Percentiles rank a stretch among this genome's conserved stretches.
phyloP scores from a whole-genome alignment of 345 rosid genomes.

The Pistacia vera region DNA sequence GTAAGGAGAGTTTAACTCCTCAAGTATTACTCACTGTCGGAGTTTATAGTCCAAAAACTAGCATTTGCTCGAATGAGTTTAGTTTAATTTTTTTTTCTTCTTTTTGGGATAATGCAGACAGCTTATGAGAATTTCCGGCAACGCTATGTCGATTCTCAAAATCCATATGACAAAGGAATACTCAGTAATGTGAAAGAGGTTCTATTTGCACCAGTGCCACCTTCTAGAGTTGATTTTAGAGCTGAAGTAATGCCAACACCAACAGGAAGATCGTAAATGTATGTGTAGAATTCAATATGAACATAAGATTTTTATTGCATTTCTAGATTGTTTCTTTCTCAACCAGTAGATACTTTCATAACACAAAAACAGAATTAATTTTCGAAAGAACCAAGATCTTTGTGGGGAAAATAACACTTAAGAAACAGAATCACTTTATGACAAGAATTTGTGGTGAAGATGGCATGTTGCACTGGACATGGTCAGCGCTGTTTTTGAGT shows the following conservation, averaged over 20 bases:
- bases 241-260: slow-evolving; percentile 25
- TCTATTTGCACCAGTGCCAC: slow-evolving; percentile 24
- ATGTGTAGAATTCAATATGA: no score
- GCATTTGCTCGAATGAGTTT: background rate
- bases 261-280: background rate
- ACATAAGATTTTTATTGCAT: no score
- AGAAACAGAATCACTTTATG: background rate
- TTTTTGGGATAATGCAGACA: slow-evolving; percentile 26
- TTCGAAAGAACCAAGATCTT: background rate
- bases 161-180: slow-evolving; percentile 36
- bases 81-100: background rate
- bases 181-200: slow-evolving; percentile 27
- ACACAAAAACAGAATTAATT: no score
- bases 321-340: background rate
- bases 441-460: no score
- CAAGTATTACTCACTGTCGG: no score
- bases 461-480: background rate
- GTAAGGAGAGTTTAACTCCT: no score
- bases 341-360: background rate
- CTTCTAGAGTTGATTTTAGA: slow-evolving; percentile 40
- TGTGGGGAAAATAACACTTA: background rate
- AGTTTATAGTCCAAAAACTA: background rate
- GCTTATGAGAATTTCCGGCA: slow-evolving; percentile 38
- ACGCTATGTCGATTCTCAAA: slow-evolving; percentile 20
- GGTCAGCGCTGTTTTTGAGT: background rate